These are phyloP conservation scores for Phytophthora macrochlamydospora DNA, from an alignment of 352 stramenopile species.

Conservation along the genomic window DNA sequence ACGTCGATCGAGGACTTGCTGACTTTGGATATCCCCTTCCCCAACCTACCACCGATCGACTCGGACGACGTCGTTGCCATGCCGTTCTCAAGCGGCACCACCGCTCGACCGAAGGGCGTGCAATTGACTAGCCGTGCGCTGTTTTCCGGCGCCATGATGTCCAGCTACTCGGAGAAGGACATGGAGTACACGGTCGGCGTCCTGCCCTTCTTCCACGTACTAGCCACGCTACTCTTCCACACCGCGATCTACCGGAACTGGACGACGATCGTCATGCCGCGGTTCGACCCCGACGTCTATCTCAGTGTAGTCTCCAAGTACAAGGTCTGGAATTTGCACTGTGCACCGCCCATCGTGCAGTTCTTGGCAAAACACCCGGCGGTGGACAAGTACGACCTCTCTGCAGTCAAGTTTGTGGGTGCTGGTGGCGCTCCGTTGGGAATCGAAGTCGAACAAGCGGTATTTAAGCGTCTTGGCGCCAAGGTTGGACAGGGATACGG, in stretches of 20 bases:
- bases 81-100: conserved; percentile 94
- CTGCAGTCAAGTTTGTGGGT: conserved; percentile 65
- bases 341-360: conserved; percentile 87
- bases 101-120: conserved; percentile 89
- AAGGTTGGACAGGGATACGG: conserved; percentile 58
- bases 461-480: conserved; percentile 62
- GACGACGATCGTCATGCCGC: conserved; percentile 76
- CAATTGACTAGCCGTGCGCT: conserved; percentile 88
- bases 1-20: conserved; percentile 42
- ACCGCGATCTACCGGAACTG: conserved; percentile 67
- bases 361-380: conserved; percentile 87
- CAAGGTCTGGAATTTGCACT: conserved; percentile 42
- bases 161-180: conserved; percentile 41
- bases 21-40: conserved; percentile 27
- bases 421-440: conserved; percentile 86
- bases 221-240: conserved; percentile 76
- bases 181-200: conserved; percentile 42
- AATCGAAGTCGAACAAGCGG: conserved; percentile 64
- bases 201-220: conserved; percentile 95
- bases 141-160: conserved; percentile 73
- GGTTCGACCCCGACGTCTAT: conserved; percentile 89
- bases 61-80: conserved; percentile 44
- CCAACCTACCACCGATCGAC: conserved; percentile 26
- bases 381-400: conserved; percentile 91
- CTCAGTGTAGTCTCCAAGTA: conserved; percentile 79